Evolutionary conservation across 1,284 basidiomycete species (phyloP).

Genomic region (Sporisorium graminicola): DNA sequence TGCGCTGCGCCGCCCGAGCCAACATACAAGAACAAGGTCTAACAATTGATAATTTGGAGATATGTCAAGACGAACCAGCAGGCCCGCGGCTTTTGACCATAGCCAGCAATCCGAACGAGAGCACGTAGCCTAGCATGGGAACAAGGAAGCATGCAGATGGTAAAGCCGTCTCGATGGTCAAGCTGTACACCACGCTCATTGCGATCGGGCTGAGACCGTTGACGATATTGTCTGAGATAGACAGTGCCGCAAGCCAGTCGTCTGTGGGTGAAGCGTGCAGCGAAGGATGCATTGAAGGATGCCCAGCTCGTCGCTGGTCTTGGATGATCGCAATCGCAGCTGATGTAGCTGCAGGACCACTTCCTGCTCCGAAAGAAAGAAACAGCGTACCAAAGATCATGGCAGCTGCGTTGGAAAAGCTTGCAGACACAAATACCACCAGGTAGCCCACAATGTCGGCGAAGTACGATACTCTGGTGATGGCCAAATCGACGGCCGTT

Average conservation of each 20-base stretch:
- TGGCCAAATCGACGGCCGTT: conserved; percentile 32
- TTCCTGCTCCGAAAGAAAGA: conserved; percentile 43
- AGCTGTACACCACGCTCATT: conserved; percentile 44
- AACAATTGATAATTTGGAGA: neutral
- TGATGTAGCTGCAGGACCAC: conserved; percentile 40
- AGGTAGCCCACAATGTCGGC: conserved; percentile 45
- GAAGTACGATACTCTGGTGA: conserved; percentile 41
- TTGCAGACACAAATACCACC: conserved; percentile 39
- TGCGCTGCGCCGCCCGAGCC: conserved; percentile 13
- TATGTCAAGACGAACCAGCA: neutral
- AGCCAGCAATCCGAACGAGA: conserved; percentile 30
- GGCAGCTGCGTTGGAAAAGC: conserved; percentile 33
- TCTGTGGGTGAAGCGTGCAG: conserved; percentile 41
- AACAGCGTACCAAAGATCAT: conserved; percentile 44
- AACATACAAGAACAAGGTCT: neutral
- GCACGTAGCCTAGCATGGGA: conserved; percentile 32
- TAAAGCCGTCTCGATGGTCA: conserved; percentile 42
- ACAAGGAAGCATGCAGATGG: conserved; percentile 48
- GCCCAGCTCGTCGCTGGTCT: conserved; percentile 28
- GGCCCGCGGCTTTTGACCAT: conserved; percentile 15
- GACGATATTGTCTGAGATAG: conserved; percentile 44
- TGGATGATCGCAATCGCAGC: conserved; percentile 51
- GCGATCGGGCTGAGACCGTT: conserved; percentile 43
- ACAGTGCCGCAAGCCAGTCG: conserved; percentile 44
- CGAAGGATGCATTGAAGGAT: conserved; percentile 28